Evolutionary conservation across 2,329 filamentous ascomycete species (phyloP).

Genomic region (Colletotrichum somersetense): DNA sequence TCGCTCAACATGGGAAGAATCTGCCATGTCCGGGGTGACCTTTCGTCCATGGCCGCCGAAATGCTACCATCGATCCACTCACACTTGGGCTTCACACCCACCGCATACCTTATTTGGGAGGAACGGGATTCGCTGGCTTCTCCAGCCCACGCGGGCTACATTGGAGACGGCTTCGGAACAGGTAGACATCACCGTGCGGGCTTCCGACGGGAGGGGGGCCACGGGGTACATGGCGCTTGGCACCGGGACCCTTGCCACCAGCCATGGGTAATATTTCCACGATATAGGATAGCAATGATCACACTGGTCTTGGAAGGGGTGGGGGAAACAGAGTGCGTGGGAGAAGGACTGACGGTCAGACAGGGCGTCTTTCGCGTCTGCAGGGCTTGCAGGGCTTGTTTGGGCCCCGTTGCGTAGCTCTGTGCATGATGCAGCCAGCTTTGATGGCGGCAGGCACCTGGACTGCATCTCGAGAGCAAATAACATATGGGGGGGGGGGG

Average conservation of each 20-base stretch:
- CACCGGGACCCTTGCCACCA: constrained; percentile 11
- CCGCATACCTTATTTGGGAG: neutral
- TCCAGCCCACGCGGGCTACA: neutral
- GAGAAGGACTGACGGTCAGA: neutral
- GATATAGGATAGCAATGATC: neutral
- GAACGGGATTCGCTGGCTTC: neutral
- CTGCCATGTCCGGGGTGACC: constrained; percentile 2
- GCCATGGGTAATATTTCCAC: neutral
- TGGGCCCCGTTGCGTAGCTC: constrained; percentile 2
- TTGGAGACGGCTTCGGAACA: constrained; percentile 11
- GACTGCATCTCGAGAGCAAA: constrained; percentile 9
- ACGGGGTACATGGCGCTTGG: constrained; percentile 10
- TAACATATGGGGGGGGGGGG: neutral
- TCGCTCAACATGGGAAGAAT: neutral
- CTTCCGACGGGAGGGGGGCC: constrained; percentile 20
- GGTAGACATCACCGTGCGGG: constrained; percentile 35
- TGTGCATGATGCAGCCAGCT: constrained; percentile 14
- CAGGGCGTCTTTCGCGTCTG: constrained; percentile 1
- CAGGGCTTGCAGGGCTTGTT: constrained; percentile 10
- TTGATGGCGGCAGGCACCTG: constrained; percentile 14
- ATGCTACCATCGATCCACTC: constrained; percentile 37
- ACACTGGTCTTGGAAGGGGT: neutral
- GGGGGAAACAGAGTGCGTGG: neutral
- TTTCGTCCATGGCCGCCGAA: constrained; percentile 31
- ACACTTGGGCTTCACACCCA: constrained; percentile 24